These are phyloP conservation scores for Tetrahymena malaccensis DNA, from an alignment of 73 alveolate species.

Conservation along the genomic window DNA sequence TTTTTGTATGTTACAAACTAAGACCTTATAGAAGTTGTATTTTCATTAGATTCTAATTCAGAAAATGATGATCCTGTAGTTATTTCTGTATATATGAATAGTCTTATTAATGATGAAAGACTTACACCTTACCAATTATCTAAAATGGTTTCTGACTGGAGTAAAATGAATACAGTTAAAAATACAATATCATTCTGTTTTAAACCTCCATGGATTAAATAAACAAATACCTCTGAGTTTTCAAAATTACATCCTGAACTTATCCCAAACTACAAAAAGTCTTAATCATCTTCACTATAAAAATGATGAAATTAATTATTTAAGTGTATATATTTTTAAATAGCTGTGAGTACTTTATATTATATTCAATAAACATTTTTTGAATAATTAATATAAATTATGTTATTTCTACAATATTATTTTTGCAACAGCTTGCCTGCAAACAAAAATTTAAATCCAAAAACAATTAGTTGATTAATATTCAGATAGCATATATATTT, in stretches of 20 bases:
- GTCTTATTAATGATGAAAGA: neutral
- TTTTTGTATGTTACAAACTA: neutral
- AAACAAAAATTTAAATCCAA: no score
- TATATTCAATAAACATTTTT: no score
- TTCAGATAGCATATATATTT: no score
- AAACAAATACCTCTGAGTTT: neutral
- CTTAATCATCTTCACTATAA: neutral
- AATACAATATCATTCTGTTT: neutral
- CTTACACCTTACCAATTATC: neutral
- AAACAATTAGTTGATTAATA: no score
- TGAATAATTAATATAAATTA: no score
- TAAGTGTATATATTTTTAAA: no score
- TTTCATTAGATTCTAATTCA: neutral
- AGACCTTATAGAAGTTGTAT: neutral
- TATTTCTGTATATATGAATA: neutral
- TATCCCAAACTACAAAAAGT: neutral
- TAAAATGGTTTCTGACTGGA: neutral
- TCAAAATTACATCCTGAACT: neutral
- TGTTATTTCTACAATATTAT: no score
- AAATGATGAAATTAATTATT: neutral
- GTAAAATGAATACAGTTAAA: neutral
- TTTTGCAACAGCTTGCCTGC: no score
- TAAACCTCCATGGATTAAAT: neutral
- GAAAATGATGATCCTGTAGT: neutral
- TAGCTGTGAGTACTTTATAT: neutral